These are phyloP conservation scores for Aspergillus sp. DNA, from an alignment of 2,329 filamentous ascomycete species.

Conservation along the genomic window DNA sequence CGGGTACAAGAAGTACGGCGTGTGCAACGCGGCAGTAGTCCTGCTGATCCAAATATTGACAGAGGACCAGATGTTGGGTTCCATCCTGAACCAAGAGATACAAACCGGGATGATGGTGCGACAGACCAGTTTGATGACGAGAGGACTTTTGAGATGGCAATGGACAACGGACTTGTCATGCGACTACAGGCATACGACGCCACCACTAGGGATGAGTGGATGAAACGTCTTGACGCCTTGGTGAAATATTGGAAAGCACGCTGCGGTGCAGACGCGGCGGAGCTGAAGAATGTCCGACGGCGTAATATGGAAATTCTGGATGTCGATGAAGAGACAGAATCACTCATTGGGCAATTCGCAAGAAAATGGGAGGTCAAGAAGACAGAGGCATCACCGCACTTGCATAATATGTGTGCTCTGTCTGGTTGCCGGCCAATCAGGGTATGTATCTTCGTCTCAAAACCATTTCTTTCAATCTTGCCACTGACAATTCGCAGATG, in stretches of 20 bases:
- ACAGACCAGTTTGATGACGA: conserved; percentile 52
- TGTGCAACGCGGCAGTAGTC: conserved; percentile 46
- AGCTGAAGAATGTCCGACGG: conserved; percentile 53
- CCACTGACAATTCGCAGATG: conserved; percentile 35
- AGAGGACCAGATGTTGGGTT: conserved; percentile 54
- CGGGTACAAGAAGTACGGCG: conserved; percentile 55
- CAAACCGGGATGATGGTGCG: conserved; percentile 48
- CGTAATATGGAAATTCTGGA: conserved; percentile 56
- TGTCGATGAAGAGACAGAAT: conserved; percentile 63
- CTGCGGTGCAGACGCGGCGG: conserved; percentile 50
- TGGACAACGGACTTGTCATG: conserved; percentile 58
- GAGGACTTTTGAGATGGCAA: conserved; percentile 56
- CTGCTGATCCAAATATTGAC: conserved; percentile 50
- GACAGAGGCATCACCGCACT: conserved; percentile 56
- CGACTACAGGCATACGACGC: conserved; percentile 57
- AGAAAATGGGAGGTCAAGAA: conserved; percentile 65
- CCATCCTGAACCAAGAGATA: conserved; percentile 44
- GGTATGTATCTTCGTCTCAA: conserved; percentile 19
- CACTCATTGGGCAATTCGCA: conserved; percentile 61
- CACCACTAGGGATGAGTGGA: conserved; percentile 57
- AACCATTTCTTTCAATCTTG: conserved; percentile 1
- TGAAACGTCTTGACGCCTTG: conserved; percentile 52
- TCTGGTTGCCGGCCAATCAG: conserved; percentile 57
- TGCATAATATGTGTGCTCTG: conserved; percentile 67
- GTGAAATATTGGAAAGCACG: conserved; percentile 60